Conservation (phyloP, 371 early-diverging fungal genomes). For the Syncephalis plumigaleata region DNA sequence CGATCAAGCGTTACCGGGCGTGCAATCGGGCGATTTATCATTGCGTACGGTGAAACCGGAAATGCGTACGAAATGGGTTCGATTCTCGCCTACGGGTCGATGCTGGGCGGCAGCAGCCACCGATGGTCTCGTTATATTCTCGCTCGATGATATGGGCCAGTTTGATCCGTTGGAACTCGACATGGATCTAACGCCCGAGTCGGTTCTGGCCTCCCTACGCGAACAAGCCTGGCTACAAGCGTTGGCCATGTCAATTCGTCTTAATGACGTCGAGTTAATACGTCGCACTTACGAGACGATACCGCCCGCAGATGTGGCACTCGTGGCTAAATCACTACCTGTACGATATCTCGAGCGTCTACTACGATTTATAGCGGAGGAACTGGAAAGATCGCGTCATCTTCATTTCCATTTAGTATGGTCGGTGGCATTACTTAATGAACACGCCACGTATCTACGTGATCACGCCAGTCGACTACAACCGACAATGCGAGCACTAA, state of each 20-base stretch:
- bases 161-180: constrained; percentile 98
- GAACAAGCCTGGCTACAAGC: constrained; percentile 67
- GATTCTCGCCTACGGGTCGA: constrained; percentile 85
- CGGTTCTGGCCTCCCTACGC: constrained; percentile 46
- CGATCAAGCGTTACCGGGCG: constrained; percentile 76
- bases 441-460: constrained; percentile 69
- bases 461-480: constrained; percentile 57
- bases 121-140: constrained; percentile 86
- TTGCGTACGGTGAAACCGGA: constrained; percentile 56
- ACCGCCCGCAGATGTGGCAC: constrained; percentile 52
- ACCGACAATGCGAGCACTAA: constrained; percentile 54
- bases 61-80: constrained; percentile 62
- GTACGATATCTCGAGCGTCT: constrained; percentile 67
- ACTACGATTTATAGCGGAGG: constrained; percentile 58
- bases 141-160: constrained; percentile 72
- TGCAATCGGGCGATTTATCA: constrained; percentile 65
- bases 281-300: constrained; percentile 62
- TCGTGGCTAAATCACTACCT: constrained; percentile 63
- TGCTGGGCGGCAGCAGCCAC: constrained; percentile 95
- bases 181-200: constrained; percentile 82
- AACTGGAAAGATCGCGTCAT: constrained; percentile 54
- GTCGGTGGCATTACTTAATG: constrained; percentile 48
- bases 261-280: constrained; percentile 67
- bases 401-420: constrained; percentile 80
- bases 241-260: constrained; percentile 75